Evolutionary conservation across 179 eudicot genomes (phyloP).

Genomic region (Beta corolliflora): DNA sequence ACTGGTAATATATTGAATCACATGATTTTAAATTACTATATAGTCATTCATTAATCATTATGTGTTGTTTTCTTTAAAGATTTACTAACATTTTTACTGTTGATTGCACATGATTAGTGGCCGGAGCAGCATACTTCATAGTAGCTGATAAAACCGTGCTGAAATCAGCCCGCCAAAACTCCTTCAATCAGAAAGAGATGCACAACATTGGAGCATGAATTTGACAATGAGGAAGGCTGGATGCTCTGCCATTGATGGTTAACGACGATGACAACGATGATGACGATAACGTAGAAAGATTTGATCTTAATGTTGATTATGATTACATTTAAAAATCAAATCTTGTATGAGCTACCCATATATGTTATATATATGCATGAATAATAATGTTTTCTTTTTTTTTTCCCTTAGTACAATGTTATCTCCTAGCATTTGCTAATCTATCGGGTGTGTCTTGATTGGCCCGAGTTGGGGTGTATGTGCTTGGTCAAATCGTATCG

Average conservation of each 20-base stretch:
- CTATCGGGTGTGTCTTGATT: too few species aligned
- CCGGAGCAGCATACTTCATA: conserved; percentile 85
- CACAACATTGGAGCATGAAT: conserved; percentile 18
- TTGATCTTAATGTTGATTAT: conserved; percentile 19
- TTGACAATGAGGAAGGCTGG: neutral
- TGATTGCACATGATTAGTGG: conserved; percentile 42
- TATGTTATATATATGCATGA: conserved; percentile 4
- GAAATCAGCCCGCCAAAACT: conserved; percentile 70
- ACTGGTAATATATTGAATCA: conserved; percentile 44
- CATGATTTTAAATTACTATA: neutral
- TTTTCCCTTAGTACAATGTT: neutral
- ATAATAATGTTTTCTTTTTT: conserved; percentile 4
- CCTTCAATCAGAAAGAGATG: conserved; percentile 43
- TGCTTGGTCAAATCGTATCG: too few species aligned
- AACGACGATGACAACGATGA: conserved; percentile 1
- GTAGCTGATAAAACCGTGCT: conserved; percentile 93
- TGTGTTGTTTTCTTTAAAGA: neutral
- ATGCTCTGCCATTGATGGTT: conserved; percentile 7
- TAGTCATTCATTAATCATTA: too few species aligned
- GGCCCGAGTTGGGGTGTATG: too few species aligned
- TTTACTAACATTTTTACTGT: neutral
- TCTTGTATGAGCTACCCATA: conserved; percentile 14
- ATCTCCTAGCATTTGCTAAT: neutral
- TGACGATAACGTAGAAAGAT: conserved; percentile 3
- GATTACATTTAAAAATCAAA: conserved; percentile 11